These are phyloP conservation scores for Magnaporthiopsis incrustans DNA, from an alignment of 2,329 filamentous ascomycete species.

Conservation along the genomic window DNA sequence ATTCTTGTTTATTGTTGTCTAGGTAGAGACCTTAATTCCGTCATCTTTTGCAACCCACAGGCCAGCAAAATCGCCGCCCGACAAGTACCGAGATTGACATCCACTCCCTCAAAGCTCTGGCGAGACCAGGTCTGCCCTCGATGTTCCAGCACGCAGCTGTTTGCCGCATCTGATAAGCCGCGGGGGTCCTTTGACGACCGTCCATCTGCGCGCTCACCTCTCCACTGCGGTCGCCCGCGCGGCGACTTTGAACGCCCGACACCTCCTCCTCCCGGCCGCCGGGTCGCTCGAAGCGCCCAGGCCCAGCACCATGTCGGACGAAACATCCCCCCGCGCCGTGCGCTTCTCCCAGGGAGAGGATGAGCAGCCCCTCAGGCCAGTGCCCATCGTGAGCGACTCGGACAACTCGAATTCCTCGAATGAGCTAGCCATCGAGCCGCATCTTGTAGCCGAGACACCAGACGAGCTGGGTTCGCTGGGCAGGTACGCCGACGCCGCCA, in stretches of 20 bases:
- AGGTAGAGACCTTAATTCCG: neutral
- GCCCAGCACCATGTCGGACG: slow-evolving; percentile 27
- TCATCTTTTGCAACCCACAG: neutral
- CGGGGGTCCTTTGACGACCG: neutral
- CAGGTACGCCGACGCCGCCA: slow-evolving; percentile 33
- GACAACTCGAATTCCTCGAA: slow-evolving; percentile 40
- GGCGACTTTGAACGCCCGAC: neutral
- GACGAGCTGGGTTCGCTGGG: slow-evolving; percentile 38
- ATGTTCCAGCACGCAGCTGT: neutral
- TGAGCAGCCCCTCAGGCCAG: slow-evolving; percentile 26
- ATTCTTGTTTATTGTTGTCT: neutral
- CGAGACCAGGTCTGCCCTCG: neutral
- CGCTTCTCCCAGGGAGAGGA: slow-evolving; percentile 46
- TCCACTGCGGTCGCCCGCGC: neutral
- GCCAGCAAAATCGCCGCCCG: too few relatives aligned
- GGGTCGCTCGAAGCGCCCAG: neutral
- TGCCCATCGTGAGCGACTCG: slow-evolving; percentile 33
- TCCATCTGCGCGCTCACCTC: neutral
- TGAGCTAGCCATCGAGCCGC: slow-evolving; percentile 36
- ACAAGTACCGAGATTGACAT: neutral
- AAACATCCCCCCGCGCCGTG: slow-evolving; percentile 47
- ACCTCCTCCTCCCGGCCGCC: too few relatives aligned
- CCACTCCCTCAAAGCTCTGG: neutral
- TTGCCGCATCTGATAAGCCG: neutral
- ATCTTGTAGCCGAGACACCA: slow-evolving; percentile 37